These are phyloP conservation scores for Fusarium sp. DNA, from an alignment of 2,329 filamentous ascomycete species.

Conservation along the genomic window DNA sequence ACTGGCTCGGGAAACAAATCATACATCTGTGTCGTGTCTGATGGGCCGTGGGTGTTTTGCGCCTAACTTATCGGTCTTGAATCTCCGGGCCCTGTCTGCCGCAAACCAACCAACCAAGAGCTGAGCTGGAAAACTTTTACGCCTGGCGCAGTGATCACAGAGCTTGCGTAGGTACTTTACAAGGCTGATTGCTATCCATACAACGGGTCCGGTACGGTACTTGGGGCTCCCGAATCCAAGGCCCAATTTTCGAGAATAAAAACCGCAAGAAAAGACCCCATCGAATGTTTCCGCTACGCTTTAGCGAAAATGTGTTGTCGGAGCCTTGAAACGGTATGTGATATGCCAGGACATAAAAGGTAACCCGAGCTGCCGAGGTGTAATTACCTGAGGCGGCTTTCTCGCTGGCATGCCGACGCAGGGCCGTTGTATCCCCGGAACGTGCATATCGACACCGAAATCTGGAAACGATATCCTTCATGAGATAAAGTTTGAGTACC, in stretches of 20 bases:
- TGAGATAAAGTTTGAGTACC: neutral
- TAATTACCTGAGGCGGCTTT: neutral
- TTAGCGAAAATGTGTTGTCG: neutral
- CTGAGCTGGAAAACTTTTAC: neutral
- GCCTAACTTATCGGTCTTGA: neutral
- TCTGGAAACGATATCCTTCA: neutral
- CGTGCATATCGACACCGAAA: neutral
- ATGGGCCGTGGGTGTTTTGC: neutral
- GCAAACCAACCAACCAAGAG: neutral
- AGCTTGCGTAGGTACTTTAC: slow-evolving; percentile 3
- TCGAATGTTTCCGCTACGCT: neutral
- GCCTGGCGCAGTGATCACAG: neutral
- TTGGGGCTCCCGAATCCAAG: slow-evolving; percentile 16
- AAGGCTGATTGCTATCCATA: slow-evolving; percentile 19
- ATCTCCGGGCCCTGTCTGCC: neutral
- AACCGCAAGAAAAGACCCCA: slow-evolving; percentile 13
- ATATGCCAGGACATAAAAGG: neutral
- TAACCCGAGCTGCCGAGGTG: neutral
- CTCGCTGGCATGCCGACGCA: slow-evolving; percentile 8
- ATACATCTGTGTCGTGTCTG: neutral
- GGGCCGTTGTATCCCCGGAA: slow-evolving; percentile 6
- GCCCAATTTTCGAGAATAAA: slow-evolving; percentile 28
- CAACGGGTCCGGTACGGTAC: slow-evolving; percentile 1
- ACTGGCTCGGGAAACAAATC: neutral
- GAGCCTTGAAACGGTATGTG: neutral